These are phyloP conservation scores for Metarhizium rileyi DNA, from an alignment of 2,329 filamentous ascomycete genomes.

Conservation along the genomic window DNA sequence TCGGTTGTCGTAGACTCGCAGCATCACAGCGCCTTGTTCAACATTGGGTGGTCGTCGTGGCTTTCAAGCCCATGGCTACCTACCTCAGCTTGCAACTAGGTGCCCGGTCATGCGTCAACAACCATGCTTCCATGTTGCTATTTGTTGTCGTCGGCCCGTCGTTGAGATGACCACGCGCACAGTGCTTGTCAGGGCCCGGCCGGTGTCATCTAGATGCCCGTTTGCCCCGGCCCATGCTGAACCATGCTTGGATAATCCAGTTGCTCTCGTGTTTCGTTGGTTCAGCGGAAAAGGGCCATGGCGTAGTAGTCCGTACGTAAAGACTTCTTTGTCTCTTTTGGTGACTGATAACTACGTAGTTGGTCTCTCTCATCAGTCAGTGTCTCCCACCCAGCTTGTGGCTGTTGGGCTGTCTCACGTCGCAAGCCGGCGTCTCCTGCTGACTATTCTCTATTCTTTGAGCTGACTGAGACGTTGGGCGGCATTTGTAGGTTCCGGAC, in stretches of 20 bases:
- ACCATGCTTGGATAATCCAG: not conserved
- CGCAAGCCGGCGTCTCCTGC: not conserved
- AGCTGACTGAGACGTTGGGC: not conserved
- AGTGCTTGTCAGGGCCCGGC: not conserved
- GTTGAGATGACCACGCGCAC: not conserved
- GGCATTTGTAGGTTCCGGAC: no score
- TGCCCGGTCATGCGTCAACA: no score
- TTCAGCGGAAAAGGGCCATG: not conserved
- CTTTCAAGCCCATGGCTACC: no score
- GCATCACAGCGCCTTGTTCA: no score
- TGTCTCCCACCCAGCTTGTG: not conserved
- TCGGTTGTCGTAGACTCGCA: no score
- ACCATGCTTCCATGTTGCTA: no score
- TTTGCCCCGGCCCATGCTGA: not conserved
- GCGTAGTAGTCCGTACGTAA: no score
- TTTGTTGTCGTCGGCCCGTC: no score
- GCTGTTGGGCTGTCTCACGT: not conserved
- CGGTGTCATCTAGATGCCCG: not conserved
- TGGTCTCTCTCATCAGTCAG: not conserved
- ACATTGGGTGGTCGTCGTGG: no score
- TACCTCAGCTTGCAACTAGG: no score
- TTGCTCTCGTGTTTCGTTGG: not conserved
- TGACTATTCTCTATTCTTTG: not conserved
- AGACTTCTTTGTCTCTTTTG: no score
- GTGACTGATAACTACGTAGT: no score